Evolutionary conservation across 2,329 filamentous ascomycete species (phyloP), one percentile per base, ranked within the genome.

Genomic region (Talaromyces funiculosus): DNA sequence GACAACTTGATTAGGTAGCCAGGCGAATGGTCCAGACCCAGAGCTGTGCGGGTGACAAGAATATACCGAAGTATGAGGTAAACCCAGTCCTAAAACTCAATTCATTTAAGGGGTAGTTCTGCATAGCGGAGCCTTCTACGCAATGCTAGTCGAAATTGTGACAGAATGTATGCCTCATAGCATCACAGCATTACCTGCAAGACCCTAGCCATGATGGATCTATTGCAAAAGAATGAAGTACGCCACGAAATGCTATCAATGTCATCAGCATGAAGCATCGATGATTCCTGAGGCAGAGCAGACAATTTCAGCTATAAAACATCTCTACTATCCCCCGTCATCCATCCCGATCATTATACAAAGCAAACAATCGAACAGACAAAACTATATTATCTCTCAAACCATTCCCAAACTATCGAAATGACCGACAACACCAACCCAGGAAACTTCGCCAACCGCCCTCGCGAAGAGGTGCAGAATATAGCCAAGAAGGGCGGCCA

Each of bases 371-470:
- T n/a, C 3, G 14, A 43, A 1, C 38, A 57, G 10, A n/a, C n/a
- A 20, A 20, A 53, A n/a, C 33, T 18, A 37, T 38, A n/a, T 20
- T 18, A 37, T 38, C 51, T 2, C 9, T 14, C 12, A 24, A 37
- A 22, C 18, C 31, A 31, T 22, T 10, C 2, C 4, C 0, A 18
- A 24, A 16, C 2, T 7, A 53, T 14, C 18, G 26, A 57, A 33
- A 40, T 45, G 54, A 20, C 62, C 38, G 26, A 42, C 54, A 72
- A 73, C 64, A 66, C 64, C 65, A 82, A 82, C 72, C 78, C 79
- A 35, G 75, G 72, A 61, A 82, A 82, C 73, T 82, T 82, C 64
- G 79, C 79, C 72, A 82, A 82, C 72, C 77, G 78, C 40, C 73
- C 79, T 61, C 79, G 76, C 57, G 78, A 81, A 43, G 76, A 82